These are phyloP conservation scores for Solanum bulbocastanum DNA, from an alignment of 257 asterid species.

Conservation along the genomic window DNA sequence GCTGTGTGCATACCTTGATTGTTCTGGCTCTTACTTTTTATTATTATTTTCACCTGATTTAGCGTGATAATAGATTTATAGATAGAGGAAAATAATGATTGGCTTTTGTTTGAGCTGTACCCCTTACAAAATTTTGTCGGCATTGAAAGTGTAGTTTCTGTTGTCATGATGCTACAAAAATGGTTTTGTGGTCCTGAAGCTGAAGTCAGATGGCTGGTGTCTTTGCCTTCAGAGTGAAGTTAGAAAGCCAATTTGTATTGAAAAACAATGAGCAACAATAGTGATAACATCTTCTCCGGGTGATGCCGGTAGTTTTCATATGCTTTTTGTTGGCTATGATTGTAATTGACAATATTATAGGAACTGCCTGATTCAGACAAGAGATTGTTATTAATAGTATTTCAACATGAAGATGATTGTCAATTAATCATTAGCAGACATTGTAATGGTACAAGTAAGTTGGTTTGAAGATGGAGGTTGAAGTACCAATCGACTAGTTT, in stretches of 20 bases:
- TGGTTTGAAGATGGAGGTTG: constrained; percentile 66
- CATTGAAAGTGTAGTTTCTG: background rate
- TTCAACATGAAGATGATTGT: background rate
- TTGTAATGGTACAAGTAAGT: background rate
- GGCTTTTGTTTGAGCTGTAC: background rate
- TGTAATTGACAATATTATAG: background rate
- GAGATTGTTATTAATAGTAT: background rate
- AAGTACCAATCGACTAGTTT: constrained; percentile 63
- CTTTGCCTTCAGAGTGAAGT: background rate
- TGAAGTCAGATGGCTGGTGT: background rate
- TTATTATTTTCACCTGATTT: background rate
- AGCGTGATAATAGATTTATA: background rate
- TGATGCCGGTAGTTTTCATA: background rate
- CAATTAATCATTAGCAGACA: background rate
- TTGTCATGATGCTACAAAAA: background rate
- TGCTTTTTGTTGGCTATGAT: background rate
- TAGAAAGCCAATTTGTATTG: background rate
- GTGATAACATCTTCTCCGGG: background rate
- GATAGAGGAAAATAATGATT: background rate
- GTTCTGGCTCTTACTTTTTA: background rate
- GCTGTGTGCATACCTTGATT: background rate
- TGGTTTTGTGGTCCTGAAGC: background rate
- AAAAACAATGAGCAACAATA: background rate
- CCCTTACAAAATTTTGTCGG: background rate
- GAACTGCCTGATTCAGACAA: background rate